These are phyloP conservation scores for Alternaria gansuensis DNA, from an alignment of 2,329 filamentous ascomycete species.

Conservation along the genomic window DNA sequence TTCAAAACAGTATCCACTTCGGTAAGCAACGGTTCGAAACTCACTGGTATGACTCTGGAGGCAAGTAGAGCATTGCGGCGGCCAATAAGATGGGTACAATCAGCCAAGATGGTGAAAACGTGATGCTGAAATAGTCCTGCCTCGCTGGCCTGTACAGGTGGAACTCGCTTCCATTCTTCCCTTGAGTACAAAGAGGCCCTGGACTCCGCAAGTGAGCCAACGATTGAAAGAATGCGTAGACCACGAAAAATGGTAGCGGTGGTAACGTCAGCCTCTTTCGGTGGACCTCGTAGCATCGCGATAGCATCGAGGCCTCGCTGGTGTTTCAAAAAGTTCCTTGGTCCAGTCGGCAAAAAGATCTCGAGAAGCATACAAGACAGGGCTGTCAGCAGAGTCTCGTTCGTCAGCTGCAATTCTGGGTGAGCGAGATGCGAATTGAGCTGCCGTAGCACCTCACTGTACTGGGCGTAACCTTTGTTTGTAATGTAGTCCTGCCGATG, in stretches of 20 bases:
- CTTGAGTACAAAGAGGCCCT: constrained; percentile 32
- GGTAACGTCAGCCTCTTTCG: constrained; percentile 15
- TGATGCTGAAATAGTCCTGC: constrained; percentile 29
- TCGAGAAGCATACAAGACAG: constrained; percentile 42
- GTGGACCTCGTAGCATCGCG: constrained; percentile 36
- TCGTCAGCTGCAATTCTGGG: constrained; percentile 30
- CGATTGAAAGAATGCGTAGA: constrained; percentile 36
- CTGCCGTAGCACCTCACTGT: constrained; percentile 37
- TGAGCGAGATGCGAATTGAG: constrained; percentile 34
- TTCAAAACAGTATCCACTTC: constrained; percentile 17
- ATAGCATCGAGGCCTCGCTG: constrained; percentile 42
- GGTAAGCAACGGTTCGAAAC: constrained; percentile 16
- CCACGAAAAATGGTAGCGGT: constrained; percentile 32
- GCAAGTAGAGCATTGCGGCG: constrained; percentile 20
- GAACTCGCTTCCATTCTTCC: constrained; percentile 39
- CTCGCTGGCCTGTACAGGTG: constrained; percentile 20
- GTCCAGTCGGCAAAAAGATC: constrained; percentile 41
- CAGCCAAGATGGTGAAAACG: constrained; percentile 37
- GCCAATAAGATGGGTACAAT: constrained; percentile 34
- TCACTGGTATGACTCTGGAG: not conserved
- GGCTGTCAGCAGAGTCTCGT: constrained; percentile 40
- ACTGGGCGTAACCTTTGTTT: constrained; percentile 33
- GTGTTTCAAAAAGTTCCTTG: constrained; percentile 41
- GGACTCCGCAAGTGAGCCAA: constrained; percentile 33
- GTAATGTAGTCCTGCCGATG: constrained; percentile 32